Percentiles rank a stretch among this genome's conserved stretches.
Conservation (phyloP, 352 stramenopile species). For the Phytophthora podocarpi region DNA sequence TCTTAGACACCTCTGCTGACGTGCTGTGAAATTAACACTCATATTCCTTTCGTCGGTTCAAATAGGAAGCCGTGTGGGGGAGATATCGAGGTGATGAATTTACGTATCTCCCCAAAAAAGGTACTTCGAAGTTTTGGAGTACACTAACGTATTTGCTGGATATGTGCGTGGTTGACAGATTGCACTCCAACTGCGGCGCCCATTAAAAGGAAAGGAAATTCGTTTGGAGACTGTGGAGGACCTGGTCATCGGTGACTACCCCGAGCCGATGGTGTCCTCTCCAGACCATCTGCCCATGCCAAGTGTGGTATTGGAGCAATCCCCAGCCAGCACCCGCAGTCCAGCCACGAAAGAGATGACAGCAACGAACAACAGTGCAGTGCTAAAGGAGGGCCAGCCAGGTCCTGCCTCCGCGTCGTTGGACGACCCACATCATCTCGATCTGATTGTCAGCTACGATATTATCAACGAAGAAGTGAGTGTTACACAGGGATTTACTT, state of each 20-base stretch:
- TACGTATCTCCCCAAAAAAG: background rate
- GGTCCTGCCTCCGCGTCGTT: background rate
- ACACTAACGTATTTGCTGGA: background rate
- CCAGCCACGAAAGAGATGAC: background rate
- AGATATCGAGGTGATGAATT: constrained; percentile 60
- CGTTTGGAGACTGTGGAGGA: constrained; percentile 47
- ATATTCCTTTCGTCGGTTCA: constrained; percentile 67
- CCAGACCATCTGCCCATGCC: constrained; percentile 13
- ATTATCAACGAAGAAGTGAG: constrained; percentile 85
- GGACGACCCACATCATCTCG: constrained; percentile 62
- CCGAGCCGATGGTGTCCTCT: constrained; percentile 20
- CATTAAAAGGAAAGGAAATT: constrained; percentile 70
- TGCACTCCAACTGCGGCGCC: constrained; percentile 55
- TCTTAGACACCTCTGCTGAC: constrained; percentile 54
- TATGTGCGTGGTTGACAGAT: constrained; percentile 38
- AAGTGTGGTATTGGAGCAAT: constrained; percentile 16
- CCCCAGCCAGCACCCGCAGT: background rate
- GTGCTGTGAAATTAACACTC: constrained; percentile 50
- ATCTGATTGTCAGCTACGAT: constrained; percentile 86
- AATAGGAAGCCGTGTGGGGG: constrained; percentile 72
- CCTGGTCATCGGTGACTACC: constrained; percentile 64
- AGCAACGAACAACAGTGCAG: background rate
- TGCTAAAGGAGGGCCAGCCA: constrained; percentile 1
- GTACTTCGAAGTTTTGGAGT: too few relatives aligned
- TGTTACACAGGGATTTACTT: background rate